These are phyloP conservation scores for Lobosporangium transversale DNA, from an alignment of 192 early-diverging fungal genomes.

Conservation along the genomic window DNA sequence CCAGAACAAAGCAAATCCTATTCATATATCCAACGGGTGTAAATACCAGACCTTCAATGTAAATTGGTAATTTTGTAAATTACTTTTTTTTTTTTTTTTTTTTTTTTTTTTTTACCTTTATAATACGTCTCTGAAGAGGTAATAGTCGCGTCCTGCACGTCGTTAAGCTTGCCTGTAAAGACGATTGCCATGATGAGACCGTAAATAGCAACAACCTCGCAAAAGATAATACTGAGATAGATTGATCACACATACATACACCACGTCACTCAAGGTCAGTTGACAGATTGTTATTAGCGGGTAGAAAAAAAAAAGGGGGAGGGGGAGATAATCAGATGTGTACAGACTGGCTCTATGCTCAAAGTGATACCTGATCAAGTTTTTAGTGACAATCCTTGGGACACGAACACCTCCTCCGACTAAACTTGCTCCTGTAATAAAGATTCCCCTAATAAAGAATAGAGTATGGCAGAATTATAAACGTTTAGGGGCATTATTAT, in stretches of 20 bases:
- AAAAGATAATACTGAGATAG: slow-evolving; percentile 94
- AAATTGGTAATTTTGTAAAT: not conserved
- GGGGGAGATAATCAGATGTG: not conserved
- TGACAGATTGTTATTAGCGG: too few relatives aligned
- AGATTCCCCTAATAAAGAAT: slow-evolving; percentile 83
- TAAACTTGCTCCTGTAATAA: slow-evolving; percentile 88
- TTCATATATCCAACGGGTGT: too few relatives aligned
- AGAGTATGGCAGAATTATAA: too few relatives aligned
- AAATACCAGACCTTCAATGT: too few relatives aligned
- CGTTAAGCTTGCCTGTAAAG: slow-evolving; percentile 86
- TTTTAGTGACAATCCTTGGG: slow-evolving; percentile 95
- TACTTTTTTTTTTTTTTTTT: too few relatives aligned
- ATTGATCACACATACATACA: too few relatives aligned
- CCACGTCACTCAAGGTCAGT: too few relatives aligned
- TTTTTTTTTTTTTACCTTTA: slow-evolving; percentile 84
- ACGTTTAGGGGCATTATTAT: too few relatives aligned
- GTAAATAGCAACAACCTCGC: slow-evolving; percentile 99
- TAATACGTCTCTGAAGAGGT: slow-evolving; percentile 74
- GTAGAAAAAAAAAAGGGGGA: not conserved
- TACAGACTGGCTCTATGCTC: too few relatives aligned
- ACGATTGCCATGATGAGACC: slow-evolving; percentile 99
- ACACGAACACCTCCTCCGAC: slow-evolving; percentile 90
- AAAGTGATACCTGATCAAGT: slow-evolving; percentile 95
- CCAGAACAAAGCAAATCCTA: slow-evolving; percentile 95
- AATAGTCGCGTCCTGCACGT: slow-evolving; percentile 56